Conservation (phyloP, 116 monocot genomes). For the Papilionanthe hybrid region DNA sequence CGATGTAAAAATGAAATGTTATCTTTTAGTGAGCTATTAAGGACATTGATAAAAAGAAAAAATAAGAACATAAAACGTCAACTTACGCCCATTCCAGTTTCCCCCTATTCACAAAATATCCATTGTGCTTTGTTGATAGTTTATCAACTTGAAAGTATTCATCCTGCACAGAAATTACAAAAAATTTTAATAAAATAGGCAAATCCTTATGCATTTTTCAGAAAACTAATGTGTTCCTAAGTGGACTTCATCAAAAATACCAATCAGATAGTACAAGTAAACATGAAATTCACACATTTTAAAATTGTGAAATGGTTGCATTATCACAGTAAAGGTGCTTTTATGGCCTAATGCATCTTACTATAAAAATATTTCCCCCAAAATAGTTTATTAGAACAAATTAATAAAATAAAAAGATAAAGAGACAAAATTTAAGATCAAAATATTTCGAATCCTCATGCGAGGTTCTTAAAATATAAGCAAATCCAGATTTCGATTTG, state of each 20-base stretch:
- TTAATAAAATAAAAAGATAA: background rate
- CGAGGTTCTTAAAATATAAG: background rate
- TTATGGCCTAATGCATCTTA: background rate
- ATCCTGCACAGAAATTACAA: conserved; percentile 44
- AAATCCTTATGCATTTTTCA: background rate
- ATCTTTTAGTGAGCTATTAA: no score
- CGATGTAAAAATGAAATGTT: background rate
- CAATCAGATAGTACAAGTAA: background rate
- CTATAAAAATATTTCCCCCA: background rate
- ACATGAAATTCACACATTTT: background rate
- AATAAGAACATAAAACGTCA: background rate
- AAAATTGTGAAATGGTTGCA: background rate
- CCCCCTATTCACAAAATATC: conserved; percentile 96
- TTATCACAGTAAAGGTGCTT: no score
- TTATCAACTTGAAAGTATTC: conserved; percentile 99
- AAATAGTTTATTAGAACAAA: background rate
- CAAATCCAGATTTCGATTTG: background rate
- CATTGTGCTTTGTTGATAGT: conserved; percentile 74
- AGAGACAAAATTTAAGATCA: background rate
- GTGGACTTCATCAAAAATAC: background rate
- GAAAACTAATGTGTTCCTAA: background rate
- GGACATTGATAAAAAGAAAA: background rate
- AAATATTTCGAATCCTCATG: background rate
- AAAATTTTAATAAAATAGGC: background rate
- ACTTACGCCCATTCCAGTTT: conserved; percentile 88